phyloP scores from a whole-genome alignment of 805 yeast genomes.

The Tetrapisispora iriomotensis region DNA sequence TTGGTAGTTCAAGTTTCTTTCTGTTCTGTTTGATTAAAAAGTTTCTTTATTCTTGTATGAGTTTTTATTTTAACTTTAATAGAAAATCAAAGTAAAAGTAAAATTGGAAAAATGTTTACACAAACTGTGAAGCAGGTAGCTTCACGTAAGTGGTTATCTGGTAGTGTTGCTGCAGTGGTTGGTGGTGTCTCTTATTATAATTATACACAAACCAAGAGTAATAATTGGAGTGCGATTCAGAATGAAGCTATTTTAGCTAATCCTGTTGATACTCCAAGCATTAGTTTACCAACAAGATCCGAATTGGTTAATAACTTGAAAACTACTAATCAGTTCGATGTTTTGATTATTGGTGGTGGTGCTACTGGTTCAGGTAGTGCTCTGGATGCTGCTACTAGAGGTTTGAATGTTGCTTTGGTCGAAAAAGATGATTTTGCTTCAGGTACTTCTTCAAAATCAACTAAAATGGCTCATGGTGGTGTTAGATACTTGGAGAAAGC shows the following conservation, averaged over 20 bases:
- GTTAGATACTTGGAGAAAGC: conserved; percentile 94
- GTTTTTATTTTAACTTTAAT: no score
- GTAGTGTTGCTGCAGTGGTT: conserved; percentile 10
- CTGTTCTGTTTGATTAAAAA: no score
- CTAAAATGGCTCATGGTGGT: conserved; percentile 97
- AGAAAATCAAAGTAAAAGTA: no score
- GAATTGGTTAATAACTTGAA: conserved; percentile 40
- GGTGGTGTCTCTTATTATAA: conserved; percentile 1
- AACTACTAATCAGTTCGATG: conserved; percentile 52
- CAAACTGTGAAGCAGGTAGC: neutral
- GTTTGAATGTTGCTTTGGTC: conserved; percentile 75
- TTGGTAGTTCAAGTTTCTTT: no score
- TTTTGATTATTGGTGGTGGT: conserved; percentile 91
- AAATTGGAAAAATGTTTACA: no score
- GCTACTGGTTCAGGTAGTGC: conserved; percentile 94
- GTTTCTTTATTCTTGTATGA: no score
- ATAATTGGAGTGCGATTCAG: neutral
- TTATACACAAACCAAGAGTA: neutral
- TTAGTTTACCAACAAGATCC: conserved; percentile 38
- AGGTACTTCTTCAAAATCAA: conserved; percentile 88
- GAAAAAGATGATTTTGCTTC: conserved; percentile 87
- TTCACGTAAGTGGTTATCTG: neutral
- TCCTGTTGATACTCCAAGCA: conserved; percentile 11
- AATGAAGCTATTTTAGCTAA: conserved; percentile 3
- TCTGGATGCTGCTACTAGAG: conserved; percentile 82